These are phyloP conservation scores for Rosa persica DNA, from an alignment of 306 rosid genomes.

Conservation along the genomic window DNA sequence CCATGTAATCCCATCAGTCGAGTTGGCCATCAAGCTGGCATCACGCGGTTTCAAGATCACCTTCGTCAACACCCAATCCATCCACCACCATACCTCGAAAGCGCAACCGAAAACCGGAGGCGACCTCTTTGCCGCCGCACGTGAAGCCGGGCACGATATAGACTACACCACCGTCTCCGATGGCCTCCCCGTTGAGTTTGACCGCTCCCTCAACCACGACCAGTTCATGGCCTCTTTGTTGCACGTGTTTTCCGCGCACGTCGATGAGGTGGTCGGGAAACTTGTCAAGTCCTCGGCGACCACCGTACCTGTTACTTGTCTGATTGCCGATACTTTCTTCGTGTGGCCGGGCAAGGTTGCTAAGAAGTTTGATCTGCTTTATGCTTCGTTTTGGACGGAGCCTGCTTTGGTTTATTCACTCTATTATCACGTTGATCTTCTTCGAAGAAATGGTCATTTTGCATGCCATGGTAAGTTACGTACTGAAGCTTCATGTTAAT, in stretches of 20 bases:
- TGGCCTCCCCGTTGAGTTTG: constrained; percentile 51
- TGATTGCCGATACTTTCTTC: constrained; percentile 57
- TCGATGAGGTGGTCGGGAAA: constrained; percentile 36
- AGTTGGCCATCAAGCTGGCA: constrained; percentile 57
- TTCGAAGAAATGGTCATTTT: constrained; percentile 44
- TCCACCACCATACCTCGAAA: constrained; percentile 47
- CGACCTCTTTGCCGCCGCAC: constrained; percentile 33
- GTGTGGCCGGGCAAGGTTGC: constrained; percentile 53
- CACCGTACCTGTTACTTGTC: constrained; percentile 29
- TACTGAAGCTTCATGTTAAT: background rate
- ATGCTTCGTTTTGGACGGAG: constrained; percentile 58
- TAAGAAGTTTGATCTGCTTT: constrained; percentile 39
- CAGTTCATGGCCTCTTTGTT: constrained; percentile 46
- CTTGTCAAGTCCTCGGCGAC: constrained; percentile 18
- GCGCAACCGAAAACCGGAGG: constrained; percentile 23
- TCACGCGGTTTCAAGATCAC: constrained; percentile 53
- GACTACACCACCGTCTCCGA: constrained; percentile 53
- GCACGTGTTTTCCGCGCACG: constrained; percentile 43
- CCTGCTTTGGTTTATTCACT: constrained; percentile 54
- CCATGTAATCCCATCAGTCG: constrained; percentile 56
- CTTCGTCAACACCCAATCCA: constrained; percentile 51
- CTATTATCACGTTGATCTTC: constrained; percentile 50
- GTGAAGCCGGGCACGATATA: constrained; percentile 43
- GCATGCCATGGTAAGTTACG: constrained; percentile 35
- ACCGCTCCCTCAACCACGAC: constrained; percentile 56